phyloP scores from a whole-genome alignment of 2,329 filamentous ascomycete species.

The Diaporthe helianthi region DNA sequence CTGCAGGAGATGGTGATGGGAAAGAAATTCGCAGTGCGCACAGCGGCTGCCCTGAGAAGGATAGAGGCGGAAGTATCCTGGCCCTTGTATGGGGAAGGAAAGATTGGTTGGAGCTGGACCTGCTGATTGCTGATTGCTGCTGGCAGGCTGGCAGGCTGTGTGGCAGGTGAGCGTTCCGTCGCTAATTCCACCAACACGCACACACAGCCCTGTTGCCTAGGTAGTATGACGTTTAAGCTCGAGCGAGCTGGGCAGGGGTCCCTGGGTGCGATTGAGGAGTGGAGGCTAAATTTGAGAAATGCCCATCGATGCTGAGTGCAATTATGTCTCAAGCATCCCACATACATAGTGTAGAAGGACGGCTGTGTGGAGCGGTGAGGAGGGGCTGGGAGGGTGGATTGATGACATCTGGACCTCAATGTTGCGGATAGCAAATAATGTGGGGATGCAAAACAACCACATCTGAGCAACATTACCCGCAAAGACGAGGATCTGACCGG shows the following conservation, averaged over 20 bases:
- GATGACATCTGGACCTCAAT: too few relatives aligned
- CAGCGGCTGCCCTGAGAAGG: not conserved
- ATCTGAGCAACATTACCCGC: not conserved
- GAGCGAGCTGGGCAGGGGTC: not conserved
- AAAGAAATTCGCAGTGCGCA: constrained; percentile 7
- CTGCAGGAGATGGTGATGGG: not conserved
- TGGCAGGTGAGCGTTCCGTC: constrained; percentile 4
- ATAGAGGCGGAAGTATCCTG: not conserved
- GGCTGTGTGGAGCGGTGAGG: too few relatives aligned
- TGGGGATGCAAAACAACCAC: not conserved
- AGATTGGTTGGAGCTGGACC: not conserved
- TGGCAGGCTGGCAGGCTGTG: not conserved
- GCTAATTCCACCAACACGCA: constrained; percentile 6
- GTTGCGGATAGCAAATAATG: not conserved
- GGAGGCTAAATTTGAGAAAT: constrained; percentile 9
- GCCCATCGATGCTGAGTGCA: too few relatives aligned
- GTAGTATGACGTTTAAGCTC: constrained; percentile 20
- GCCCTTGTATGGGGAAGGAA: not conserved
- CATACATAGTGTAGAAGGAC: too few relatives aligned
- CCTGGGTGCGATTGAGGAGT: not conserved
- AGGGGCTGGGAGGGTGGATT: too few relatives aligned
- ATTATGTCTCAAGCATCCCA: not conserved
- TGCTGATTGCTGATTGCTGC: constrained; percentile 4
- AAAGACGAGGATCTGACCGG: too few relatives aligned
- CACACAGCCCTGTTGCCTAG: constrained; percentile 14